Evolutionary conservation across 768 basidiomycete genomes (phyloP), one percentile per base, ranked within the genome.

Genomic region (Lactarius sp.): DNA sequence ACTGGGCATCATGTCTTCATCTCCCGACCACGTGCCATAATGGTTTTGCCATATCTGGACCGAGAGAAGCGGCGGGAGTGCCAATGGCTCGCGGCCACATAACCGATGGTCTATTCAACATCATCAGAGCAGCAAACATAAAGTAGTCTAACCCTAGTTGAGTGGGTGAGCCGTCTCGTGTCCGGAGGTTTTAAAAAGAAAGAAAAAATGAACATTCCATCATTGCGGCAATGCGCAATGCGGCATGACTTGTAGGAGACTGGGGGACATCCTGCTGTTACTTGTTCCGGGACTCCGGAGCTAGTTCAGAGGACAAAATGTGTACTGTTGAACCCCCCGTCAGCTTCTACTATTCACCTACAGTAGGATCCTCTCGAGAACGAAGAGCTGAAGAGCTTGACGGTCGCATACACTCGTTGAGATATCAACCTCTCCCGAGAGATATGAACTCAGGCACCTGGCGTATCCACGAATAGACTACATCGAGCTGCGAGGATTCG

Each of bases 21-120:
- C 12, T 27, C 20, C 5, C 4, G 36, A 12, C 59, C 64, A 65
- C 54, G 56, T 65, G 54, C 56, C 54, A 51, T 27, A 33, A 27
- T 20, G 13, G 27, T 22, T 20, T 50, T 52, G n/a, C 36, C 39
- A 50, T 39, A 55, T 64, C 53, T 14, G 22, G 14, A 12, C 37
- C 31, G 16, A 49, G 27, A 54, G 57, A 53, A 54, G 56, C 50
- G 8, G 41, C 39, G 12, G 22, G 8, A 46, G 46, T 46, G 46
- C 47, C 47, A 49, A 49, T 49, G 4, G 16, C n/a, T 27, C 47
- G 47, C 10, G 22, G 20, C 47, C 47, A 49, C 47, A 49, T 49
- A 49, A 16, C 47, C 9, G 13, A 49, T 49, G 22, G 22, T 13
- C 18, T 4, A 47, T 18, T 10, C 16, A 37, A 8, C 7, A 42